A percentile compares a stretch with the other conserved stretches of the same genome.
These are phyloP conservation scores for Xylaria bambusicola DNA, from an alignment of 495 filamentous ascomycete genomes.

Conservation along the genomic window DNA sequence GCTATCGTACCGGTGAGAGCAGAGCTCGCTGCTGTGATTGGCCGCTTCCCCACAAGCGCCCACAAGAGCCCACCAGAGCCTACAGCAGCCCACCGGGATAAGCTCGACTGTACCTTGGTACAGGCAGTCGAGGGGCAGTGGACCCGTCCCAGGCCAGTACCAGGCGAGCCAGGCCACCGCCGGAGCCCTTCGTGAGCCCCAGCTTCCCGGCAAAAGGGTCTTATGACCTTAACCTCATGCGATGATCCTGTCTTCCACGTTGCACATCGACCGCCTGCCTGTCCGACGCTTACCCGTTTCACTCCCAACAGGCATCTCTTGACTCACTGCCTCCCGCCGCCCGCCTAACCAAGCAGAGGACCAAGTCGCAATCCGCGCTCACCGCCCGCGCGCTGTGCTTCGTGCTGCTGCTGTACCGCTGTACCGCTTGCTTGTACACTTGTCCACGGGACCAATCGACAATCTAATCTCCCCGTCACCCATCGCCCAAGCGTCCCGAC, in stretches of 20 bases:
- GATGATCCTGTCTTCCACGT: slow-evolving; percentile 16
- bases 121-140: too few relatives aligned
- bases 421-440: background rate
- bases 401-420: background rate
- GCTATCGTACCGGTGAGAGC: too few relatives aligned
- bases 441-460: slow-evolving; percentile 21
- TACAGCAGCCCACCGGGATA: too few relatives aligned
- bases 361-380: slow-evolving; percentile 13
- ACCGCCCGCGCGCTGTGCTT: slow-evolving; percentile 13
- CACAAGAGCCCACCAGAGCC: too few relatives aligned
- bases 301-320: slow-evolving; percentile 11
- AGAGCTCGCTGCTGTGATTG: too few relatives aligned
- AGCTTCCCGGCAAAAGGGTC: slow-evolving; percentile 15
- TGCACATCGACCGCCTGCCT: slow-evolving; percentile 3
- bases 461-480: slow-evolving; percentile 5
- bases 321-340: slow-evolving; percentile 12
- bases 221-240: slow-evolving; percentile 22
- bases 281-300: slow-evolving; percentile 11
- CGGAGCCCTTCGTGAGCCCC: too few relatives aligned
- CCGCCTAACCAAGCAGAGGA: too few relatives aligned
- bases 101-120: too few relatives aligned
- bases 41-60: too few relatives aligned
- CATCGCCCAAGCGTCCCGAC: background rate
- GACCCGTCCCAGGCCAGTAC: too few relatives aligned
- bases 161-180: too few relatives aligned